These are phyloP conservation scores for Colletotrichum sp. DNA, from an alignment of 2,329 filamentous ascomycete genomes.

Conservation along the genomic window DNA sequence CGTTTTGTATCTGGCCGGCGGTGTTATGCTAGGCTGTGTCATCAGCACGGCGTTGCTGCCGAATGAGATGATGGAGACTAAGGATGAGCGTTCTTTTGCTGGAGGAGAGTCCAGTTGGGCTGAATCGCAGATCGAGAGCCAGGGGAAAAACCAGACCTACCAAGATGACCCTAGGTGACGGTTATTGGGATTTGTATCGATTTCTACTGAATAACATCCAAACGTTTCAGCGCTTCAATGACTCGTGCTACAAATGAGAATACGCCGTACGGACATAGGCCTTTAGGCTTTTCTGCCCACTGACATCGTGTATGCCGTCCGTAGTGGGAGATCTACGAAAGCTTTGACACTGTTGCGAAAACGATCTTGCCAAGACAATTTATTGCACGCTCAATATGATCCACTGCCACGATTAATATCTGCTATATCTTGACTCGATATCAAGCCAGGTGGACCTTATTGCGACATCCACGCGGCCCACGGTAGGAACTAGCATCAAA, in stretches of 20 bases:
- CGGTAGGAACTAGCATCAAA: background rate
- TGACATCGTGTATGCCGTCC: background rate
- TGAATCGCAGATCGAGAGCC: background rate
- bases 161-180: background rate
- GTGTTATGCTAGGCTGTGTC: slow-evolving; percentile 57
- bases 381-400: background rate
- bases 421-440: background rate
- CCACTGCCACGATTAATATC: background rate
- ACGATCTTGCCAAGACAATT: background rate
- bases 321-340: background rate
- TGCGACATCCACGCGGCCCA: background rate
- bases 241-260: background rate
- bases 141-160: background rate
- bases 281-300: background rate
- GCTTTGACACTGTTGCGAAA: background rate
- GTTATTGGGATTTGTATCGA: rapidly evolving
- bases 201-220: background rate
- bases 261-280: background rate
- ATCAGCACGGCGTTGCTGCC: slow-evolving; percentile 55
- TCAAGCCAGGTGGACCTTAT: background rate
- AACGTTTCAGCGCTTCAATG: background rate
- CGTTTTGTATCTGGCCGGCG: background rate
- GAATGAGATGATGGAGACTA: slow-evolving; percentile 37
- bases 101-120: background rate
- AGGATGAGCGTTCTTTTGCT: slow-evolving; percentile 29